These are phyloP conservation scores for Suhomyces prunicola DNA, from an alignment of 805 yeast species.

Conservation along the genomic window DNA sequence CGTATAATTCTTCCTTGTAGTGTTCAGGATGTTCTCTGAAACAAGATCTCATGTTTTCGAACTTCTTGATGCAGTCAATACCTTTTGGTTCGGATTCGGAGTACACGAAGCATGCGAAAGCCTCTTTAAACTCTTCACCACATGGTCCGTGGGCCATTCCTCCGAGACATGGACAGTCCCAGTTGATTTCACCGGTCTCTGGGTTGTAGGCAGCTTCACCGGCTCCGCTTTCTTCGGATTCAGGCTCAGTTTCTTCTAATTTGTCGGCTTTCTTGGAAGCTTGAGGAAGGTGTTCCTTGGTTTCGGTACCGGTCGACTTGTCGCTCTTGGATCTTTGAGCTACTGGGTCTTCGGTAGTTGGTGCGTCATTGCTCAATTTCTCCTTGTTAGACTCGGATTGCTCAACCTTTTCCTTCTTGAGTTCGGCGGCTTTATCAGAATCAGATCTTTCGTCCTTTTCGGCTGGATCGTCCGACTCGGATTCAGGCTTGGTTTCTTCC, in stretches of 20 bases:
- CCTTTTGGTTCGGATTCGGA: constrained; percentile 96
- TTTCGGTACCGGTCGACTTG: background rate
- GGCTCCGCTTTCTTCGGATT: constrained; percentile 15
- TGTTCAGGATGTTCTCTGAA: constrained; percentile 91
- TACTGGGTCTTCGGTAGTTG: background rate
- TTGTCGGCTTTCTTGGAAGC: background rate
- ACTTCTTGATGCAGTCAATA: constrained; percentile 87
- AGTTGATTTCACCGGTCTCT: constrained; percentile 96
- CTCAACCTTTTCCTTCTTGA: background rate
- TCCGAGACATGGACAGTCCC: constrained; percentile 99
- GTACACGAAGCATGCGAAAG: constrained; percentile 92
- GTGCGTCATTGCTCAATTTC: background rate
- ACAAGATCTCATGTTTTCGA: constrained; percentile 89
- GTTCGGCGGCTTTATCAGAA: background rate
- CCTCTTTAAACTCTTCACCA: constrained; percentile 92
- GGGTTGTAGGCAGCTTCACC: constrained; percentile 79
- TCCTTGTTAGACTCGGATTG: background rate
- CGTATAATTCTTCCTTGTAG: constrained; percentile 87
- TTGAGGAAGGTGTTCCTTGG: background rate
- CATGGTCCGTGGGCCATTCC: constrained; percentile 99
- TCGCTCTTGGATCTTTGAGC: background rate
- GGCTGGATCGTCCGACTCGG: background rate
- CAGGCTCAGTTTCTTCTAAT: background rate
- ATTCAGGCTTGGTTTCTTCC: background rate
- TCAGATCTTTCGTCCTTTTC: background rate